Percentiles rank a stretch among this genome's conserved stretches.
Evolutionary conservation across 371 early-diverging fungal genomes (phyloP).

Genomic region (Mortierella sp.): DNA sequence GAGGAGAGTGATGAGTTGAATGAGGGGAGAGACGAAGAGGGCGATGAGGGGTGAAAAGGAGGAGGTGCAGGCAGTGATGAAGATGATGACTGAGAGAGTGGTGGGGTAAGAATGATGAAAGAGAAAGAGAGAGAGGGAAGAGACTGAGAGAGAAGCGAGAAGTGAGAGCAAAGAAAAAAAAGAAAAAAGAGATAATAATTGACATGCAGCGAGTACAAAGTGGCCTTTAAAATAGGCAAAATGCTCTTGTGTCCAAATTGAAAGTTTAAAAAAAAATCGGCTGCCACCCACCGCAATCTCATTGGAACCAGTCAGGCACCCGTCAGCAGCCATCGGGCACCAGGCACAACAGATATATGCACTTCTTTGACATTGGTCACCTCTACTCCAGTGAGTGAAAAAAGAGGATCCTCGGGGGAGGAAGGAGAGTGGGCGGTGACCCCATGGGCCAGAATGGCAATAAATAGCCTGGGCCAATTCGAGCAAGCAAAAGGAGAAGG

Average conservation of each 20-base stretch:
- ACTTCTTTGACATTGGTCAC: no score
- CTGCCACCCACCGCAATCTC: not conserved
- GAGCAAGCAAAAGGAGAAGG: not conserved
- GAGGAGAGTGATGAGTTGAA: not conserved
- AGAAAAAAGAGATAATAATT: not conserved
- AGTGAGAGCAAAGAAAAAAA: conserved; percentile 1
- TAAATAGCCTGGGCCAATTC: not conserved
- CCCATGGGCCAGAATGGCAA: not conserved
- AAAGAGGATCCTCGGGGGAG: not conserved
- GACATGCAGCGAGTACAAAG: no score
- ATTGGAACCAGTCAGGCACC: not conserved
- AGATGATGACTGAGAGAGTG: not conserved
- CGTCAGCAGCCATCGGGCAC: not conserved
- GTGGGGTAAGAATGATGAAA: not conserved
- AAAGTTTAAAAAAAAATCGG: not conserved
- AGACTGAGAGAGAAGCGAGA: not conserved
- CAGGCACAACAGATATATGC: not conserved
- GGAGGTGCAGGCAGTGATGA: not conserved
- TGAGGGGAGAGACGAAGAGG: not conserved
- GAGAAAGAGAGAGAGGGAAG: not conserved
- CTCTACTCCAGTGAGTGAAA: not conserved
- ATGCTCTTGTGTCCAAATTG: not conserved
- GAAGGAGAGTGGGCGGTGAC: not conserved
- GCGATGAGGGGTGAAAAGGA: not conserved
- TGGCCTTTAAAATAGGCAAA: not conserved